These are phyloP conservation scores for Ochromonas danica DNA, from an alignment of 108 stramenopile genomes.

Conservation along the genomic window DNA sequence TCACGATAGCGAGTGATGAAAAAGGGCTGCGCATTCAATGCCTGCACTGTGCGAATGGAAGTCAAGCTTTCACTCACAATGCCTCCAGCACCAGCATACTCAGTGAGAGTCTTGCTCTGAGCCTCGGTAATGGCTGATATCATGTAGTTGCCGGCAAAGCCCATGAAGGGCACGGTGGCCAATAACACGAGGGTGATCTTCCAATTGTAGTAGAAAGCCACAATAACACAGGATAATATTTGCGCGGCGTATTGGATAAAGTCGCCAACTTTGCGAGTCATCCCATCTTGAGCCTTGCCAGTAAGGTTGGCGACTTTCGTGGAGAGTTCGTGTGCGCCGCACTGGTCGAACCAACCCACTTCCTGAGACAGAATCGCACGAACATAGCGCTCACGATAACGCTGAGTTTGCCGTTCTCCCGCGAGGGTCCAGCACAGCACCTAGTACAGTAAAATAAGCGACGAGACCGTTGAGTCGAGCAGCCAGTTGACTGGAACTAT, in stretches of 20 bases:
- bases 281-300: neutral
- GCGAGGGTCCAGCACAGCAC: neutral
- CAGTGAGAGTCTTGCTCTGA: neutral
- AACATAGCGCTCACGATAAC: neutral
- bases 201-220: slow-evolving; percentile 25
- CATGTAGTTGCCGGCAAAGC: neutral
- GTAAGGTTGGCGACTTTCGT: neutral
- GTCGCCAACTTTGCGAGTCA: neutral
- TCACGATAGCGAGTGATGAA: slow-evolving; percentile 6
- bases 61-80: slow-evolving; percentile 1
- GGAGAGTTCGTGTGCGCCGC: slow-evolving; percentile 2
- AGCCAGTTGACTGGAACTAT: too few species aligned
- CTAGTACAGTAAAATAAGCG: neutral
- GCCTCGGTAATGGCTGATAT: slow-evolving; percentile 15
- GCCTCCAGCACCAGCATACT: slow-evolving; percentile 28
- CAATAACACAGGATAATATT: neutral
- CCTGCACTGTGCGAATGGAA: slow-evolving; percentile 8
- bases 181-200: slow-evolving; percentile 20
- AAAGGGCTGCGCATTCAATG: slow-evolving; percentile 24
- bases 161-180: neutral
- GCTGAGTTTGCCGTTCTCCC: slow-evolving; percentile 7
- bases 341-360: slow-evolving; percentile 27
- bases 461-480: too few species aligned
- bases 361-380: slow-evolving; percentile 11
- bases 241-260: slow-evolving; percentile 8